phyloP scores from a whole-genome alignment of 768 basidiomycete species.

The Austroboletus eburneus region DNA sequence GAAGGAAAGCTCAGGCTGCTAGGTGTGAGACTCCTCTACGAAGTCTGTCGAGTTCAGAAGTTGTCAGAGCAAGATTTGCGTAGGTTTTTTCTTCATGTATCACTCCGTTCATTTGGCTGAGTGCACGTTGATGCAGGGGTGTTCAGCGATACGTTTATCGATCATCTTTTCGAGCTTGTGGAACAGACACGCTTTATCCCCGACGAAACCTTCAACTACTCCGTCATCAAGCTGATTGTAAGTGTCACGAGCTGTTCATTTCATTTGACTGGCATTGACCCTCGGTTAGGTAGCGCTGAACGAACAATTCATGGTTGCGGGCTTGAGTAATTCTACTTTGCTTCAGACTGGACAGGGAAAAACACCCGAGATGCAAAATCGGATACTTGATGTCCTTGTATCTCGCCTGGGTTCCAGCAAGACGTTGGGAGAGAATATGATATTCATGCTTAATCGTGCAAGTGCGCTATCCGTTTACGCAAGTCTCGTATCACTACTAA shows the following conservation, averaged over 20 bases:
- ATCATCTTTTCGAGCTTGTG: constrained; percentile 87
- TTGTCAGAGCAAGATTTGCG: constrained; percentile 74
- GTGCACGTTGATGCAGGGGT: constrained; percentile 45
- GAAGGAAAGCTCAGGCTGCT: constrained; percentile 78
- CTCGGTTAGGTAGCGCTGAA: constrained; percentile 78
- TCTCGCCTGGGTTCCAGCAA: constrained; percentile 81
- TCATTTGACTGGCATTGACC: constrained; percentile 4
- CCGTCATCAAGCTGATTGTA: constrained; percentile 91
- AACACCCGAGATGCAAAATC: constrained; percentile 55
- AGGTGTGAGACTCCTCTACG: constrained; percentile 76
- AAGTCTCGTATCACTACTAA: too few species aligned
- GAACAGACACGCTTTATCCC: constrained; percentile 85
- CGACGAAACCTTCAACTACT: constrained; percentile 93
- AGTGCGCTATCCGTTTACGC: constrained; percentile 57
- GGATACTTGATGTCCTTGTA: constrained; percentile 79
- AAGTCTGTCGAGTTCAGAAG: constrained; percentile 90
- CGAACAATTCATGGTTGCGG: constrained; percentile 97
- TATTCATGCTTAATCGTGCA: constrained; percentile 97
- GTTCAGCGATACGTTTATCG: constrained; percentile 82
- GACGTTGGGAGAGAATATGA: constrained; percentile 97
- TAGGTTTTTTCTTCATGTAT: constrained; percentile 35
- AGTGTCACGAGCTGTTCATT: constrained; percentile 28
- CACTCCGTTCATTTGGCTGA: constrained; percentile 3
- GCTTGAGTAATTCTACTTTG: constrained; percentile 37
- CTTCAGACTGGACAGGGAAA: constrained; percentile 23